Evolutionary conservation across 495 filamentous ascomycete species (phyloP), one percentile per base, ranked within the genome.

Genomic region (Cenococcum geophilum): DNA sequence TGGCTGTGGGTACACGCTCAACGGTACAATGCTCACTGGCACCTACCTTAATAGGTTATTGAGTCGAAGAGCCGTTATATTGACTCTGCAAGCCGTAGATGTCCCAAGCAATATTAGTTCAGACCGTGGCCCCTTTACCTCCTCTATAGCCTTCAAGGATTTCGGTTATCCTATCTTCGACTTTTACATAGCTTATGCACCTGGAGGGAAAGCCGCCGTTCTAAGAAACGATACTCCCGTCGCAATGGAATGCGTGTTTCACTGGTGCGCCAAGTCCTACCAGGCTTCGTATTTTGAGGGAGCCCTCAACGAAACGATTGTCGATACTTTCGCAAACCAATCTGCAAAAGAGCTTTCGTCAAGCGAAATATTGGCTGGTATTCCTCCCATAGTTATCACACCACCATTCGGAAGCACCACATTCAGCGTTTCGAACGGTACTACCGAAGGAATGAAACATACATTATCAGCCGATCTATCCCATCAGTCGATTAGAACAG

Each of bases 121-220:
- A n/a, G 12, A 16, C 12, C 5, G 6, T 16, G 48, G 22, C 3
- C 3, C 3, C 11, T 1, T 20, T 1, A 59, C 49, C 48, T 59
- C 59, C 35, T 59, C 62, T 2, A 59, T 50, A 4, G 23, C 56
- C 21, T 64, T 64, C 37, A 16, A 32, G 6, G 50, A 64, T n/a
- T 40, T 45, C 20, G 35, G 25, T 14, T 23, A 55, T 27, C 58
- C 63, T 5, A 57, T 65, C n/a, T 2, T 61, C 20, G 53, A 58
- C 42, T 53, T 65, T n/a, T 65, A 65, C 32, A 20, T 61, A n/a
- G 63, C 22, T 20, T 65, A 34, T 20, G 61, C 34, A 10, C 58
- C 58, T 37, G 62, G 62, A 49, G 57, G 50, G 16, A 11, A 14
- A 20, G 4, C 18, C 5, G 27, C 40, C 9, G 23, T 55, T 21